Evolutionary conservation across 2,329 filamentous ascomycete species (phyloP).

Genomic region (Emericellopsis atlantica): DNA sequence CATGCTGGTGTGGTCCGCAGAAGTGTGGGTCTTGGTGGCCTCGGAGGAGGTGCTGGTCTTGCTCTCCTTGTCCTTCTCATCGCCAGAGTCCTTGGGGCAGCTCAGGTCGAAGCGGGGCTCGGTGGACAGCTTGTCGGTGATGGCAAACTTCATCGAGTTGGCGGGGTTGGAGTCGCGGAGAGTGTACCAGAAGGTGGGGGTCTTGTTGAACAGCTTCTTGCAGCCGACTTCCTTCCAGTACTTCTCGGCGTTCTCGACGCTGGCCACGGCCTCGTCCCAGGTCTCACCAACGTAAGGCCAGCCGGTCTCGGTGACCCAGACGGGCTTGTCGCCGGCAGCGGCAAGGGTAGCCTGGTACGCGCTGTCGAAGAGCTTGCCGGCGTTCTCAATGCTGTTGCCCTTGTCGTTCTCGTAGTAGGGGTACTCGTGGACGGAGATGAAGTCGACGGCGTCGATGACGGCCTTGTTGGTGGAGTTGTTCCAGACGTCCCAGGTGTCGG

Average conservation of each 20-base stretch:
- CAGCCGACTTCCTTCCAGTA: constrained; percentile 54
- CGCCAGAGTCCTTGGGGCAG: constrained; percentile 32
- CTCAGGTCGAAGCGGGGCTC: constrained; percentile 38
- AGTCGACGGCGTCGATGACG: constrained; percentile 52
- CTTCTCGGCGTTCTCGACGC: constrained; percentile 43
- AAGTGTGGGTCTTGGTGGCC: constrained; percentile 2
- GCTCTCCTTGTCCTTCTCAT: constrained; percentile 5
- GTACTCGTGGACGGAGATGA: constrained; percentile 52
- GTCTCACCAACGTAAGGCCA: constrained; percentile 45
- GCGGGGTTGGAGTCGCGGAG: constrained; percentile 48
- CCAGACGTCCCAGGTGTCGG: constrained; percentile 57
- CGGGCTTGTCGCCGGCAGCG: constrained; percentile 36
- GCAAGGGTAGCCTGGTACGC: constrained; percentile 30
- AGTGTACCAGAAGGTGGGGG: constrained; percentile 48
- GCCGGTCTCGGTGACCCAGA: constrained; percentile 54
- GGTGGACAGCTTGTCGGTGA: constrained; percentile 39
- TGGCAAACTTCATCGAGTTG: constrained; percentile 45
- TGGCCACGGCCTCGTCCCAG: constrained; percentile 41
- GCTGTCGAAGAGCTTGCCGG: constrained; percentile 38
- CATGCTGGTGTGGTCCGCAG: constrained; percentile 7
- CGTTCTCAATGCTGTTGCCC: constrained; percentile 42
- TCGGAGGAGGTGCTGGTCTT: constrained; percentile 5
- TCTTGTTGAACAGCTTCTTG: constrained; percentile 40
- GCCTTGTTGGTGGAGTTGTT: constrained; percentile 43
- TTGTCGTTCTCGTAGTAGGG: constrained; percentile 51